These are phyloP conservation scores for Austroboletus eburneus DNA, from an alignment of 768 basidiomycete genomes.

Conservation along the genomic window DNA sequence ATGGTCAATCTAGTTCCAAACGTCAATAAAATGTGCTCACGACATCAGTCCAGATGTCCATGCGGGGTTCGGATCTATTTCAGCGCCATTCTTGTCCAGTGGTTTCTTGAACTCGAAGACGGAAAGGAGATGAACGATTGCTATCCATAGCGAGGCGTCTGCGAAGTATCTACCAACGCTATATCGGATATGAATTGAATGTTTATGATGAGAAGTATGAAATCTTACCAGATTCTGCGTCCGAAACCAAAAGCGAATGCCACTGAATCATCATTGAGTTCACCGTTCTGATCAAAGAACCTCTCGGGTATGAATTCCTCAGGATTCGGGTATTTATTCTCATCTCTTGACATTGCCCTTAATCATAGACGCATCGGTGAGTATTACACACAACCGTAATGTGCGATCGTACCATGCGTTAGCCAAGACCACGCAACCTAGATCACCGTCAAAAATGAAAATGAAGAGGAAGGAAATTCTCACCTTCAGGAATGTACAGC, in stretches of 20 bases:
- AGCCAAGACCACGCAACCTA: conserved; percentile 29
- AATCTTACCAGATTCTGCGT: conserved; percentile 25
- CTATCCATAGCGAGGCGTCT: conserved; percentile 31
- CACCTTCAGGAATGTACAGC: conserved; percentile 26
- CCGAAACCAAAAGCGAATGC: conserved; percentile 27
- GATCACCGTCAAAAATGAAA: conserved; percentile 10
- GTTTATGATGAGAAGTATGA: not conserved
- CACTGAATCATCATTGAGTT: conserved; percentile 22
- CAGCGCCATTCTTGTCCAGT: conserved; percentile 23
- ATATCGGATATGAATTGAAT: conserved; percentile 2
- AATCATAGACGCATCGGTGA: conserved; percentile 7
- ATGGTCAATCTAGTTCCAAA: conserved; percentile 2
- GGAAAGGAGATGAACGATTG: conserved; percentile 27
- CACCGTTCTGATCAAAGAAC: conserved; percentile 21
- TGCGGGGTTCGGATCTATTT: conserved; percentile 21
- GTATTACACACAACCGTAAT: not conserved
- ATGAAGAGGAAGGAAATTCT: not conserved
- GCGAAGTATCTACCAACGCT: conserved; percentile 31
- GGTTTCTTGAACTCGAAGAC: conserved; percentile 29
- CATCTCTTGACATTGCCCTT: conserved; percentile 30
- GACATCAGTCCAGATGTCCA: conserved; percentile 29
- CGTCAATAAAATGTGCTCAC: conserved; percentile 13
- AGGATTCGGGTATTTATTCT: conserved; percentile 24
- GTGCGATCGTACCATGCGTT: conserved; percentile 24
- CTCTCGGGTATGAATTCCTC: conserved; percentile 28